Evolutionary conservation across 1,284 basidiomycete genomes (phyloP), one percentile per base, ranked within the genome.

Genomic region (Caloboletus inedulis): DNA sequence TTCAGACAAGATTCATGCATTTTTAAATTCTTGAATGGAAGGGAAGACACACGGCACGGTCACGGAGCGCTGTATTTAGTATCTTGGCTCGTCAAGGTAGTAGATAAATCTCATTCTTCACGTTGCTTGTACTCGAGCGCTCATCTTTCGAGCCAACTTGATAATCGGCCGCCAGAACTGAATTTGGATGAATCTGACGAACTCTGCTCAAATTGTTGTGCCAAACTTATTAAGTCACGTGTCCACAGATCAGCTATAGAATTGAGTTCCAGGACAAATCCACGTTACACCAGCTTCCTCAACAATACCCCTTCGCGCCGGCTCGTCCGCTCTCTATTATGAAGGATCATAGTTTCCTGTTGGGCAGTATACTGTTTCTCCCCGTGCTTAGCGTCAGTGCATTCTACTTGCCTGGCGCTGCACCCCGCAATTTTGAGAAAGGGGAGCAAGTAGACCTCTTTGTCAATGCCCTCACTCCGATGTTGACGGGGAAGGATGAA

Each of bases 401-500:
- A 23, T 87, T 87, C 74, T 87, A 87, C 66, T 73, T 87, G n/a
- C 84, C 84, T 19, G 84, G 84, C 14, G 81, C 90, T 37, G 91
- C 93, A 14, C 93, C 92, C 2, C 84, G 80, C 64, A 85, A 91
- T 71, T 95, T 91, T 69, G 67, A 69, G 16, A 57, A 68, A 49
- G 85, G 85, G 48, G 90, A 94, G 56, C 72, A 74, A 54, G 89
- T 94, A 43, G 81, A 87, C 53, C 77, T 94, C 31, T 85, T 84
- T 64, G 89, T 94, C 63, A 95, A 95, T 69, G 86, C 91, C 1
- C 76, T 95, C 54, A 93, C 91, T 27, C 92, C 92, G 5, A 92
- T 90, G 82, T 76, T 93, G 36, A 74, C 81, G 18, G 78, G 80
- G 36, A 77, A 68, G 43, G 81, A 85, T 62, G 81, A 91, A 63